These are phyloP conservation scores for Symbiodinium natans DNA, from an alignment of 73 alveolate genomes.

Conservation along the genomic window DNA sequence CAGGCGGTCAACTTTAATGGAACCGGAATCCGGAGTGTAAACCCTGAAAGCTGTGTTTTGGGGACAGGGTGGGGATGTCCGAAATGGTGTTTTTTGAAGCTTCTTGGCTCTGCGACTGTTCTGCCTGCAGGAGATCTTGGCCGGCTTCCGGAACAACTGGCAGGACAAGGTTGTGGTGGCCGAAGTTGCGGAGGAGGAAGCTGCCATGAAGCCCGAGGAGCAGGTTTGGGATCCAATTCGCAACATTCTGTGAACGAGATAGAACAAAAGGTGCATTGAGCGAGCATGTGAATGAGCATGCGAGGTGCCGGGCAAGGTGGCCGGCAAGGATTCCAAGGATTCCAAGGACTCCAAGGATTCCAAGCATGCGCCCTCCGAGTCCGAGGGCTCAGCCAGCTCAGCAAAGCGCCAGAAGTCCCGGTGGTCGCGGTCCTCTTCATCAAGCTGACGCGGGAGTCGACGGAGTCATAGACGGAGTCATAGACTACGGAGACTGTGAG, in stretches of 20 bases:
- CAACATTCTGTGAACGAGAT: too few relatives aligned
- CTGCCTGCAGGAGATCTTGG: constrained; percentile 44
- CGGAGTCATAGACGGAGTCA: too few relatives aligned
- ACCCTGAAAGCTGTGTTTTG: too few relatives aligned
- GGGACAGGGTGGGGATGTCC: too few relatives aligned
- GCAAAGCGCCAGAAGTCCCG: background rate
- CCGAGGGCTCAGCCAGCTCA: background rate
- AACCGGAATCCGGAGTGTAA: background rate
- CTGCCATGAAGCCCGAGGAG: background rate
- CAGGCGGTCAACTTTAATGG: too few relatives aligned
- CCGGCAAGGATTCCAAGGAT: background rate
- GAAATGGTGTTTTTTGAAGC: too few relatives aligned
- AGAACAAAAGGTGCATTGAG: too few relatives aligned
- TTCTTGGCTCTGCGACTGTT: too few relatives aligned
- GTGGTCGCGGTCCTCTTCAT: constrained; percentile 13
- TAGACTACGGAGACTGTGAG: too few relatives aligned
- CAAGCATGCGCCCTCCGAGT: background rate
- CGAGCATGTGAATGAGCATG: too few relatives aligned
- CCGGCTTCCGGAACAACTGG: constrained; percentile 70
- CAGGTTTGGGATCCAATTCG: background rate
- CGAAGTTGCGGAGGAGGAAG: background rate
- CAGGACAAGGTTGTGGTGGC: constrained; percentile 18
- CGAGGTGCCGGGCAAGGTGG: background rate
- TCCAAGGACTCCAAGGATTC: background rate
- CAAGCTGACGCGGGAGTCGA: background rate